These are phyloP conservation scores for Dictyostelium citrinum DNA, from an alignment of 78 protist species.

Conservation along the genomic window DNA sequence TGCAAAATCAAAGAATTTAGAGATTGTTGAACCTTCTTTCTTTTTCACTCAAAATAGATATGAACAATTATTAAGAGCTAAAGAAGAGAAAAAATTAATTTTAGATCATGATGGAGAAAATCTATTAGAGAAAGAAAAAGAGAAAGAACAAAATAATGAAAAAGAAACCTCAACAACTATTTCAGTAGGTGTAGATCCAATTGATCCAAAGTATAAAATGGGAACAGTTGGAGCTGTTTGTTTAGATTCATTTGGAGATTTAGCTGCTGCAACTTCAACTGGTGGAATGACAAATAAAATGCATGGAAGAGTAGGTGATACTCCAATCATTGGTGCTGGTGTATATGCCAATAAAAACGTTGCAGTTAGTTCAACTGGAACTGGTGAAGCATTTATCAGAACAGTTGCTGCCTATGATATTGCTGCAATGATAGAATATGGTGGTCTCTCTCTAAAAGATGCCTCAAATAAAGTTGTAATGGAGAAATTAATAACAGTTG, in stretches of 20 bases:
- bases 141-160: neutral
- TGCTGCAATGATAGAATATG: constrained; percentile 73
- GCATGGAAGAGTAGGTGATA: constrained; percentile 85
- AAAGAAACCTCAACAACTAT: neutral
- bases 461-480: constrained; percentile 50
- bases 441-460: constrained; percentile 18
- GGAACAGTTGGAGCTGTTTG: constrained; percentile 88
- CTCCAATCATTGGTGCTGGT: constrained; percentile 86
- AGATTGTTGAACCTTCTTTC: constrained; percentile 46
- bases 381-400: constrained; percentile 77
- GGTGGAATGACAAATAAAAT: constrained; percentile 88
- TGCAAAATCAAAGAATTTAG: constrained; percentile 15
- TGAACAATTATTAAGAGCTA: constrained; percentile 30
- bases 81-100: neutral
- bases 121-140: neutral
- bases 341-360: constrained; percentile 47
- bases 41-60: constrained; percentile 41
- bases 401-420: constrained; percentile 38
- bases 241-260: constrained; percentile 67
- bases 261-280: constrained; percentile 85
- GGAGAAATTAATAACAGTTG: neutral
- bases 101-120: constrained; percentile 58
- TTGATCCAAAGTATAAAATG: neutral
- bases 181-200: neutral
- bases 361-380: constrained; percentile 80